phyloP scores from a whole-genome alignment of 75 land plant genomes.

The Picea sitchensis region DNA sequence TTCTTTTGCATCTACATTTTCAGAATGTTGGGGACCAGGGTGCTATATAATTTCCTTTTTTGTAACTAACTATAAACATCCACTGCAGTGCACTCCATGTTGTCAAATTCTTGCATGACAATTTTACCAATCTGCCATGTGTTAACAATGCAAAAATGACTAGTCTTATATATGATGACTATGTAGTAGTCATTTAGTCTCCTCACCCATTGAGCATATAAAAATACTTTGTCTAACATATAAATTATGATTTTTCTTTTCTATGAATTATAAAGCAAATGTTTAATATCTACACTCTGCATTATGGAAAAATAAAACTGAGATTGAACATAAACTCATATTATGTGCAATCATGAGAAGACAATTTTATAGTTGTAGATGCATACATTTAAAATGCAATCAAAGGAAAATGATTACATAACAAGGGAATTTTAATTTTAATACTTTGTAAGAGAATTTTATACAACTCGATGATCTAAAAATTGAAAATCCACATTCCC shows the following conservation, averaged over 20 bases:
- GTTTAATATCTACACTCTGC: neutral
- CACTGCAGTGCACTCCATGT: neutral
- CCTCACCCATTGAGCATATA: neutral
- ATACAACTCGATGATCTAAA: no score
- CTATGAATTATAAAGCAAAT: neutral
- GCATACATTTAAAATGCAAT: no score
- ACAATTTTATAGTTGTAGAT: no score
- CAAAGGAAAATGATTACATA: no score
- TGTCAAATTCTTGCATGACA: neutral
- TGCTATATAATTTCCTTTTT: neutral
- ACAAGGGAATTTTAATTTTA: no score
- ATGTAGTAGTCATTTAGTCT: neutral
- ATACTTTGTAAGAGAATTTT: no score
- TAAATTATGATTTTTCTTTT: neutral
- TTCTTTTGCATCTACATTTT: neutral
- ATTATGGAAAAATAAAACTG: neutral
- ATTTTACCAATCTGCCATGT: neutral
- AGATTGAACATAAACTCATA: neutral
- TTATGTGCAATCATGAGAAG: no score
- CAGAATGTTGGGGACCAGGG: neutral
- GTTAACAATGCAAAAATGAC: neutral
- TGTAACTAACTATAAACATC: neutral
- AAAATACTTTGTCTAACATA: neutral
- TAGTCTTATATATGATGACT: neutral
- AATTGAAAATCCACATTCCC: no score